Evolutionary conservation across 441 rosid species (phyloP).

Genomic region (Mallotus repandus): DNA sequence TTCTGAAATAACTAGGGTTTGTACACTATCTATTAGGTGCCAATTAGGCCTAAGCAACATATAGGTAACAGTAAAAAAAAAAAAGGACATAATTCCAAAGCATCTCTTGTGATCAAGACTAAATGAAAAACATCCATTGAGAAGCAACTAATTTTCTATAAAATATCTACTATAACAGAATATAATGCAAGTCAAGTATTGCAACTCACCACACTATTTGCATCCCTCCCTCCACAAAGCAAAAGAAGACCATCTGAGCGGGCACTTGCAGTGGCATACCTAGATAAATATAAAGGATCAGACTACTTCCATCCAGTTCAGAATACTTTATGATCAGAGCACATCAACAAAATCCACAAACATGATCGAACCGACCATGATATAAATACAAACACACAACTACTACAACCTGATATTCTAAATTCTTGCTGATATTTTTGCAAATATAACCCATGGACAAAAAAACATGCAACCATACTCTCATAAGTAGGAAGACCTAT

Average conservation of each 20-base stretch:
- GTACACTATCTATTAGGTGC: background rate
- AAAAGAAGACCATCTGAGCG: conserved; percentile 98
- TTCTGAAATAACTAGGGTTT: background rate
- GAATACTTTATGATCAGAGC: conserved; percentile 9
- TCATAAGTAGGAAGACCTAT: background rate
- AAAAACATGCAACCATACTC: background rate
- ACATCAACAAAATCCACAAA: background rate
- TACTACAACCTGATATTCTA: background rate
- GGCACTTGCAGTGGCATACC: conserved; percentile 99
- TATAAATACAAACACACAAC: background rate
- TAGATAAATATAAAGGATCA: conserved; percentile 36
- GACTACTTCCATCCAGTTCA: conserved; percentile 7
- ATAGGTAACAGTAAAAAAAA: background rate
- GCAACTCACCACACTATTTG: conserved; percentile 85
- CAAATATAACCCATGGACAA: background rate
- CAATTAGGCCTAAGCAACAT: background rate
- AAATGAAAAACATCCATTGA: background rate
- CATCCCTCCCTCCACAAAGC: conserved; percentile 99
- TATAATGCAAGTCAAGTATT: background rate
- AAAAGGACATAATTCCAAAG: background rate
- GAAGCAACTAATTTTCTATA: background rate
- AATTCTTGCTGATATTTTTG: background rate
- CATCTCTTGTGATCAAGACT: background rate
- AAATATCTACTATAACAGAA: background rate
- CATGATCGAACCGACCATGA: conserved; percentile 7